Conservation (phyloP, 2,329 filamentous ascomycete species). For the Ustilaginoidea virens region DNA sequence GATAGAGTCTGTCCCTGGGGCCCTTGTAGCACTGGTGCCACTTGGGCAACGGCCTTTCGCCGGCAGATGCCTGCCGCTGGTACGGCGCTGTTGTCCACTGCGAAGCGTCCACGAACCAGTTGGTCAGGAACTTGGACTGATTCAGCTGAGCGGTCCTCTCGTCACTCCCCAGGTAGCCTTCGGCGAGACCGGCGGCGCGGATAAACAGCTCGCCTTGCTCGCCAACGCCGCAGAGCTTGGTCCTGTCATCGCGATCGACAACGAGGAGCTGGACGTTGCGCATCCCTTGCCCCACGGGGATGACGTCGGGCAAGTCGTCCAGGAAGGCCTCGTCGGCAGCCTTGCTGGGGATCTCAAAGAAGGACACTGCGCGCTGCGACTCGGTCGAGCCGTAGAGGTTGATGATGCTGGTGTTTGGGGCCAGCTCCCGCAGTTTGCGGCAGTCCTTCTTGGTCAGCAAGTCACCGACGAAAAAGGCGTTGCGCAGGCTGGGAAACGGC, state of each 20-base stretch:
- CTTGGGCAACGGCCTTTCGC: too few species aligned
- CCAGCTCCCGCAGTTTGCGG: constrained; percentile 57
- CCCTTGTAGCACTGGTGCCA: constrained; percentile 72
- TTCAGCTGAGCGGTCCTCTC: constrained; percentile 47
- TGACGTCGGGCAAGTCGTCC: constrained; percentile 43
- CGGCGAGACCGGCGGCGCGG: constrained; percentile 67
- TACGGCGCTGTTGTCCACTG: constrained; percentile 41
- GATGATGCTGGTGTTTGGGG: constrained; percentile 57
- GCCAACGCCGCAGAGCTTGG: constrained; percentile 59
- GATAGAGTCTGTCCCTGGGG: constrained; percentile 72
- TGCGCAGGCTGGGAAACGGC: constrained; percentile 59
- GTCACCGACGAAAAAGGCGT: constrained; percentile 86
- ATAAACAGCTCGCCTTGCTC: constrained; percentile 77
- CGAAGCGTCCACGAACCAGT: constrained; percentile 70
- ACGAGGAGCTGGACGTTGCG: constrained; percentile 77
- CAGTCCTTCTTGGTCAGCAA: constrained; percentile 77
- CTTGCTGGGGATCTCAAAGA: constrained; percentile 59
- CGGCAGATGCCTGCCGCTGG: constrained; percentile 38
- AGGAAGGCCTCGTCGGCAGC: constrained; percentile 40
- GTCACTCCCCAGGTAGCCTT: constrained; percentile 54
- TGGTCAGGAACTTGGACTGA: constrained; percentile 65
- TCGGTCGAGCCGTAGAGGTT: constrained; percentile 88
- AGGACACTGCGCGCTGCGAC: constrained; percentile 67
- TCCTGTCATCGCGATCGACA: constrained; percentile 52
- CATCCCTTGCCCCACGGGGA: constrained; percentile 79